Evolutionary conservation across 306 rosid species (phyloP), one percentile per base, ranked within the genome.

Genomic region (Pterocarpus macrocarpus): DNA sequence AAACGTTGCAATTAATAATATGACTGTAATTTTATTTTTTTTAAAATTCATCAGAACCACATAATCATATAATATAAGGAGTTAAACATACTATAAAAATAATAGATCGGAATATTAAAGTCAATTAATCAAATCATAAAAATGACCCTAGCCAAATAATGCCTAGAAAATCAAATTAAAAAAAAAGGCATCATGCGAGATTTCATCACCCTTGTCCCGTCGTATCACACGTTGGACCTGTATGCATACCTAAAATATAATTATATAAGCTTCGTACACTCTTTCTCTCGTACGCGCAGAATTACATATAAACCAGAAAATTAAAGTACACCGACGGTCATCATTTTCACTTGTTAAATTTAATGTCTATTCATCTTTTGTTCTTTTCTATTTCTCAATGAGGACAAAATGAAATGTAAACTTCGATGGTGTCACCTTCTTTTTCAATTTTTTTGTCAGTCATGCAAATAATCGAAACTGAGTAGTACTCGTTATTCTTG

Each of bases 191-290:
- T 85, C 78, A 68, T 59, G 73, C 67, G 78, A 75, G 85, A 71
- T 85, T 78, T 80, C 87, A 79, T 82, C 92, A 79, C 61, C 87
- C 52, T 76, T 82, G 76, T 76, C 83, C 76, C 73, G 81, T 82
- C 72, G 80, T 88, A 72, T 41, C 84, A 73, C 73, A 83, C 76
- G 86, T 82, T 57, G 83, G 17, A 38, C 64, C 64, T 80, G 14
- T 53, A 39, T 50, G 65, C 65, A 55, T 52, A 41, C 34, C 56
- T 41, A 43, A 63, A 22, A 22, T 22, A 22, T 22, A 22, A 22
- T 22, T 35, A 63, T 47, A 50, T 71, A 30, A 61, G 32, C 49
- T 55, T 67, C 33, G 5, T 75, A 14, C 56, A 13, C 75, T 53
- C 45, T 39, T 22, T 22, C 28, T 22, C 69, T 77, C 69, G 61